Percentiles rank a stretch among this genome's conserved stretches.
phyloP scores from a whole-genome alignment of 208 protist genomes.

The Trypanosoma rangeli region DNA sequence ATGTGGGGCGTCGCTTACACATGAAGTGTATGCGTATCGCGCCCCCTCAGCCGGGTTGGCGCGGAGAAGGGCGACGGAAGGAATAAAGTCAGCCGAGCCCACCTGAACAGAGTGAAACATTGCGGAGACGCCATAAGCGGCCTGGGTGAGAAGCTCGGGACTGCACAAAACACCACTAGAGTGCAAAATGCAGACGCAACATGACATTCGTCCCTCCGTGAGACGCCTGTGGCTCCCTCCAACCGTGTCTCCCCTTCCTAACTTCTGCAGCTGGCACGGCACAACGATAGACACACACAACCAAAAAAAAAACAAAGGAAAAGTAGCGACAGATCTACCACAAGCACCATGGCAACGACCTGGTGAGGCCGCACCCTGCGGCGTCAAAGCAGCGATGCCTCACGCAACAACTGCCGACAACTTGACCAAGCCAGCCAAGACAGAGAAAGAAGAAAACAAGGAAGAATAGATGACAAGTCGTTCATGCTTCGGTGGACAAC shows the following conservation, averaged over 20 bases:
- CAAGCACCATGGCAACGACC: background rate
- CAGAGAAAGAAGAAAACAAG: too few relatives aligned
- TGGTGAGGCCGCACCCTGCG: too few relatives aligned
- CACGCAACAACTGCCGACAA: background rate
- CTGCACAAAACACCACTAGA: slow-evolving; percentile 44
- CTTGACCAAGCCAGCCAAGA: background rate
- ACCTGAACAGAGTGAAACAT: slow-evolving; percentile 41
- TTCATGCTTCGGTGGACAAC: too few relatives aligned
- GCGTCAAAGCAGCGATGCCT: background rate
- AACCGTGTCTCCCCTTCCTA: background rate
- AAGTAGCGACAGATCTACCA: background rate
- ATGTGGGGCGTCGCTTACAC: slow-evolving; percentile 49
- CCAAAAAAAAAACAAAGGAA: slow-evolving; percentile 16
- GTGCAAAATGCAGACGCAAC: slow-evolving; percentile 71
- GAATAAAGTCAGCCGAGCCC: slow-evolving; percentile 60
- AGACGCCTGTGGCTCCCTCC: background rate
- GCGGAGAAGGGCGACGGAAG: slow-evolving; percentile 56
- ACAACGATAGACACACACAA: slow-evolving; percentile 13
- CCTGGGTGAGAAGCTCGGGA: slow-evolving; percentile 46
- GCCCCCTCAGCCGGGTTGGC: slow-evolving; percentile 57
- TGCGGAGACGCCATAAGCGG: slow-evolving; percentile 45
- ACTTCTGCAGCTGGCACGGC: background rate
- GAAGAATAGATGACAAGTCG: too few relatives aligned
- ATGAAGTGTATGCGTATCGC: slow-evolving; percentile 61
- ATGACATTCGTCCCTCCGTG: slow-evolving; percentile 34